Evolutionary conservation across 2,329 filamentous ascomycete species (phyloP).

Genomic region (Graphilbum ipis-grandicollis): DNA sequence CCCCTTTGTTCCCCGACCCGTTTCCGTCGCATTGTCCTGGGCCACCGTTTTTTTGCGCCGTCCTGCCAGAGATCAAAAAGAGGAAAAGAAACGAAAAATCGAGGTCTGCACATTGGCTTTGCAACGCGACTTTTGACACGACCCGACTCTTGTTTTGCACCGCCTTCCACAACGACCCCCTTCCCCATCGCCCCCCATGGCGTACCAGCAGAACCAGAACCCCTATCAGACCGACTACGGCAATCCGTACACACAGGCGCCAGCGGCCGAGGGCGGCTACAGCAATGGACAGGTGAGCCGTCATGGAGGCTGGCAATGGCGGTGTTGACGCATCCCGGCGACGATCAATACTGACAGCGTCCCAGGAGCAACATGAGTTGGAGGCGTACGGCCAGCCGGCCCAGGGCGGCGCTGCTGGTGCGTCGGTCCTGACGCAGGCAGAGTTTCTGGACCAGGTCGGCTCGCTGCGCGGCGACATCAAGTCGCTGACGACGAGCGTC

Average conservation of each 20-base stretch:
- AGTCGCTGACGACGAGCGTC: constrained; percentile 47
- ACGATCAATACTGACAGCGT: no score
- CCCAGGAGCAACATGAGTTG: constrained; percentile 34
- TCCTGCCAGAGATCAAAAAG: no score
- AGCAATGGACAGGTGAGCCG: constrained; percentile 2
- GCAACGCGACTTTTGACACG: no score
- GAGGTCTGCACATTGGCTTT: no score
- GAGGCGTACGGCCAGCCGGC: constrained; percentile 11
- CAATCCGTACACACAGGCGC: constrained; percentile 29
- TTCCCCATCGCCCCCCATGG: constrained; percentile 1
- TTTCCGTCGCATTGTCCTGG: no score
- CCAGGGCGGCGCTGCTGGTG: constrained; percentile 9
- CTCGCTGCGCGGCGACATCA: constrained; percentile 50
- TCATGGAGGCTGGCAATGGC: no score
- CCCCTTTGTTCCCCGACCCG: no score
- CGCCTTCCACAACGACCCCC: no score
- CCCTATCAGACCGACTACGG: constrained; percentile 11
- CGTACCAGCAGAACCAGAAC: constrained; percentile 2
- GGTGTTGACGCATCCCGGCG: no score
- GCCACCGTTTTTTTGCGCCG: no score
- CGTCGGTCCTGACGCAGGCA: constrained; percentile 34
- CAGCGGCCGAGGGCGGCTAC: neutral
- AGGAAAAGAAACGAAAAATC: no score
- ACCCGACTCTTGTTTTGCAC: no score
- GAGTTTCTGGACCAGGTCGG: constrained; percentile 54